Evolutionary conservation across 768 basidiomycete genomes (phyloP).

Genomic region (Boletus sp.): DNA sequence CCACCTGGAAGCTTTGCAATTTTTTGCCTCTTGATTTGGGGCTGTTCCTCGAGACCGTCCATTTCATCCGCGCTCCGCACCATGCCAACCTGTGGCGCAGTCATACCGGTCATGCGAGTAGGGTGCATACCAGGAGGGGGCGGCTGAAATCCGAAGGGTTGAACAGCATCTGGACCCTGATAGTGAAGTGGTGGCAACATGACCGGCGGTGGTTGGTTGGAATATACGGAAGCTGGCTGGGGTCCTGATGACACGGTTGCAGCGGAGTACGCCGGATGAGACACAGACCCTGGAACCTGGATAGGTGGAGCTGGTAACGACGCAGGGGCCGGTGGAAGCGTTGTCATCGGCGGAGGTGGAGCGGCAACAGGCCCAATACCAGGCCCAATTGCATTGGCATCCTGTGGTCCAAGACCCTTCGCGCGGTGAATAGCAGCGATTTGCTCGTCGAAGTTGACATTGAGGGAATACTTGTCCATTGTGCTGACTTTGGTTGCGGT

Average conservation of each 20-base stretch:
- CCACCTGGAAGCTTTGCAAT: constrained; percentile 85
- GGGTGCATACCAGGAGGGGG: constrained; percentile 68
- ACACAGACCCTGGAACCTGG: constrained; percentile 39
- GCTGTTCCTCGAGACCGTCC: constrained; percentile 67
- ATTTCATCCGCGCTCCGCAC: constrained; percentile 80
- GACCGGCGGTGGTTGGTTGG: constrained; percentile 57
- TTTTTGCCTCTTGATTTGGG: constrained; percentile 83
- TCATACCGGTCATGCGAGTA: constrained; percentile 59
- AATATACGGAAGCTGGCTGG: constrained; percentile 77
- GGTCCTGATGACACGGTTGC: constrained; percentile 90
- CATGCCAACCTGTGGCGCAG: constrained; percentile 62
- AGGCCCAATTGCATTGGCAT: constrained; percentile 76
- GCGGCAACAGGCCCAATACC: constrained; percentile 82
- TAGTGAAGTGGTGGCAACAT: constrained; percentile 86
- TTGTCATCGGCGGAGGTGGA: constrained; percentile 57
- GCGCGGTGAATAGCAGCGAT: constrained; percentile 95
- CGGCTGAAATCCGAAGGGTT: constrained; percentile 78
- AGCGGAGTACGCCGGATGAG: constrained; percentile 62
- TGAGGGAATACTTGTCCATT: constrained; percentile 88
- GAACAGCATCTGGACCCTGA: constrained; percentile 71
- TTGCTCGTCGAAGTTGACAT: constrained; percentile 95
- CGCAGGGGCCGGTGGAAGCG: constrained; percentile 64
- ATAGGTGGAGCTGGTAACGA: constrained; percentile 70
- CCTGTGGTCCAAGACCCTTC: constrained; percentile 85
- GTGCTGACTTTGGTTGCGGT: constrained; percentile 91